Percentiles rank a stretch among this genome's conserved stretches.
Conservation (phyloP, 768 basidiomycete species). For the Nidularia sp. region DNA sequence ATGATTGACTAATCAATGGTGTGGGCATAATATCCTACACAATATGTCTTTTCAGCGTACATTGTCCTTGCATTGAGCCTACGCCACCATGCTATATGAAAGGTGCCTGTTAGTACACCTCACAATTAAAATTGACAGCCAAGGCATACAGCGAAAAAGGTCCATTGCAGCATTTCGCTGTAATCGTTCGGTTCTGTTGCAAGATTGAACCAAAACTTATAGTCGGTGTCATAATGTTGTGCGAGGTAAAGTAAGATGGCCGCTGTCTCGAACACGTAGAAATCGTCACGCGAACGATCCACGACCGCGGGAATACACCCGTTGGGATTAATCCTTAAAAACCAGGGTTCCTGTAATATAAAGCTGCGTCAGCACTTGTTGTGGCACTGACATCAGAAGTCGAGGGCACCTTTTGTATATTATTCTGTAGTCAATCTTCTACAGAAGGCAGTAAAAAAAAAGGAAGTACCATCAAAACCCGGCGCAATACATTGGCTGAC, state of each 20-base stretch:
- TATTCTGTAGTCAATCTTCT: conserved; percentile 56
- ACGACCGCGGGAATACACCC: conserved; percentile 67
- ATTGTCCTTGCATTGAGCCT: conserved; percentile 87
- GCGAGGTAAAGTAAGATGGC: conserved; percentile 83
- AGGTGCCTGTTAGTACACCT: conserved; percentile 1
- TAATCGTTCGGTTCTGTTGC: conserved; percentile 50
- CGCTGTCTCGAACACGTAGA: conserved; percentile 70
- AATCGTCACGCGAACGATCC: conserved; percentile 58
- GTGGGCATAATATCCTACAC: no score
- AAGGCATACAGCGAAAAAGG: conserved; percentile 68
- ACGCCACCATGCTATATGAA: conserved; percentile 64
- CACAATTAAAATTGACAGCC: background rate
- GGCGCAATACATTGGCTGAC: no score
- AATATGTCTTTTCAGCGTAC: conserved; percentile 11
- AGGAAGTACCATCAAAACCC: no score
- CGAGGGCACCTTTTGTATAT: conserved; percentile 65
- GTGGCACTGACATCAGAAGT: no score
- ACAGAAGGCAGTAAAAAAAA: conserved; percentile 25
- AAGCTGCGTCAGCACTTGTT: no score
- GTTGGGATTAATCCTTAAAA: conserved; percentile 70
- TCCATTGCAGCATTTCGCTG: conserved; percentile 79
- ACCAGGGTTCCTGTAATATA: conserved; percentile 54
- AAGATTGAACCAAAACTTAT: conserved; percentile 63
- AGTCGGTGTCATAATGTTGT: conserved; percentile 77
- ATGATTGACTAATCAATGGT: conserved; percentile 53